Conservation (phyloP, 148 eudicot species). For the Rhododendron ovatum region DNA sequence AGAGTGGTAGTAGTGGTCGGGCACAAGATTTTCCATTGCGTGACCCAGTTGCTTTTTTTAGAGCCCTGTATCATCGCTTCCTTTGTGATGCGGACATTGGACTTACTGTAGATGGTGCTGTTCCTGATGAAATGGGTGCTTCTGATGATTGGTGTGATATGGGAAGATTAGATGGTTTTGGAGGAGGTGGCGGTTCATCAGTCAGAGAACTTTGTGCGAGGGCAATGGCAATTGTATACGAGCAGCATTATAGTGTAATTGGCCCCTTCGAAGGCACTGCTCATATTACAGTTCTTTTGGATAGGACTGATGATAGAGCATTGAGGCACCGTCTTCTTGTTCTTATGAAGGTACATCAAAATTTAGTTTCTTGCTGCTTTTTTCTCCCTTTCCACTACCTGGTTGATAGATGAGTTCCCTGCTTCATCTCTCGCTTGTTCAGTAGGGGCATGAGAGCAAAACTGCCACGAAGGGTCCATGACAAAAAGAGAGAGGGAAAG, state of each 20-base stretch:
- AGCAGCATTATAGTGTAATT: conserved; percentile 67
- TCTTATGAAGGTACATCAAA: conserved; percentile 65
- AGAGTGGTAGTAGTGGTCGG: conserved; percentile 73
- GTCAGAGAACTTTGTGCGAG: conserved; percentile 98
- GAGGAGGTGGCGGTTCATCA: conserved; percentile 93
- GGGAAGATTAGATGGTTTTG: conserved; percentile 99
- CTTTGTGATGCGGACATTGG: conserved; percentile 95
- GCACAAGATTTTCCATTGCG: conserved; percentile 95
- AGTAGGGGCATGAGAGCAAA: conserved; percentile 1
- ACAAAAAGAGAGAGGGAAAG: not conserved
- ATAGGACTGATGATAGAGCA: conserved; percentile 95
- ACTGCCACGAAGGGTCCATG: not conserved
- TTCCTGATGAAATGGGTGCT: conserved; percentile 94
- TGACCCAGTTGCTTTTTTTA: conserved; percentile 91
- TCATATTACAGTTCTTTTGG: conserved; percentile 87
- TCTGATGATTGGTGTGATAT: conserved; percentile 99
- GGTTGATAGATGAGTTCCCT: not conserved
- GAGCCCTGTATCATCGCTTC: conserved; percentile 95
- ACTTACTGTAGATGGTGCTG: conserved; percentile 90
- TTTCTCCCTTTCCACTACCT: not conserved
- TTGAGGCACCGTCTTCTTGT: conserved; percentile 95
- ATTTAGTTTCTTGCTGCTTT: not conserved
- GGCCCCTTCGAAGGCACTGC: conserved; percentile 98
- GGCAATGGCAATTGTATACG: conserved; percentile 98
- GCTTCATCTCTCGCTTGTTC: not conserved